Conservation (phyloP, 768 basidiomycete genomes). For the Rhizopogon vesiculosus region DNA sequence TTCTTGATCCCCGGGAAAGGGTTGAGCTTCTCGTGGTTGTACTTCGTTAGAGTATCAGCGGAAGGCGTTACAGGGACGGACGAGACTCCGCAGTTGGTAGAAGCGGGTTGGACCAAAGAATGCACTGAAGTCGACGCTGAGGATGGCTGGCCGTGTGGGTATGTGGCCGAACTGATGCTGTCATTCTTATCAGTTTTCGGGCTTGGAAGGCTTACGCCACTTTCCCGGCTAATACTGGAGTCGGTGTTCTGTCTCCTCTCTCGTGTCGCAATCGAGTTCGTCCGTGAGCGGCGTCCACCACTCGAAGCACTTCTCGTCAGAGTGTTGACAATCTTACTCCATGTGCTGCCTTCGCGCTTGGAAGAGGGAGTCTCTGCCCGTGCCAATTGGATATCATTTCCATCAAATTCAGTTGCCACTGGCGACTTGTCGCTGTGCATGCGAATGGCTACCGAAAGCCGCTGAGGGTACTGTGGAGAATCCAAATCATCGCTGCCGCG, state of each 20-base stretch:
- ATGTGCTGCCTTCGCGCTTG: conserved; percentile 61
- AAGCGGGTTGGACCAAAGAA: conserved; percentile 53
- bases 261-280: conserved; percentile 68
- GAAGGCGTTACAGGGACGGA: conserved; percentile 76
- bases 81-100: conserved; percentile 56
- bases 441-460: conserved; percentile 59
- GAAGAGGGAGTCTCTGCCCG: conserved; percentile 39
- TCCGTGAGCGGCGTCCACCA: conserved; percentile 70
- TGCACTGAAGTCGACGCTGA: conserved; percentile 63
- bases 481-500: conserved; percentile 42
- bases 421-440: conserved; percentile 60
- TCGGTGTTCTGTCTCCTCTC: conserved; percentile 67
- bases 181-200: conserved; percentile 55
- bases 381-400: conserved; percentile 40
- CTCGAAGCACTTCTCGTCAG: conserved; percentile 63
- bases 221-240: conserved; percentile 71
- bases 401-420: conserved; percentile 41
- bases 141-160: conserved; percentile 51
- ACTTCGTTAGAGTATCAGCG: conserved; percentile 61
- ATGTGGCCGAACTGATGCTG: conserved; percentile 23
- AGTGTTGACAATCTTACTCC: conserved; percentile 70
- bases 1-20: conserved; percentile 87
- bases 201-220: conserved; percentile 65
- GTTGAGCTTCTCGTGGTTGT: conserved; percentile 73
- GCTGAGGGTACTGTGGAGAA: conserved; percentile 56